Evolutionary conservation across 345 rosid species (phyloP).

Genomic region (Salix dunnii): DNA sequence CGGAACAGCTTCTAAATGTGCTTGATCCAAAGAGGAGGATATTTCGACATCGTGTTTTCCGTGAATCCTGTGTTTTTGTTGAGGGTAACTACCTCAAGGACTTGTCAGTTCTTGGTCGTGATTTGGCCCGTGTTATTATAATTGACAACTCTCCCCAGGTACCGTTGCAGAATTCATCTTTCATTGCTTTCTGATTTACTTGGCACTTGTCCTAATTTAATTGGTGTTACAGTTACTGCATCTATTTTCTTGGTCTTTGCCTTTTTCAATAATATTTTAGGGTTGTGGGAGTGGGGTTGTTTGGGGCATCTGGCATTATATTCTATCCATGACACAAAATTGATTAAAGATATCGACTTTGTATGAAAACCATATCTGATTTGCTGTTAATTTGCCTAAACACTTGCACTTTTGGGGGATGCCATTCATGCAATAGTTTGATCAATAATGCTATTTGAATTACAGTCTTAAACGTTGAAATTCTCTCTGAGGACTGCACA

Average conservation of each 20-base stretch:
- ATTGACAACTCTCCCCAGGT: constrained; percentile 99
- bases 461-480: no score
- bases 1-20: constrained; percentile 91
- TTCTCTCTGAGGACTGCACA: no score
- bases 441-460: neutral
- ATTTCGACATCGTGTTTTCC: constrained; percentile 89
- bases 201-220: neutral
- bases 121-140: constrained; percentile 75
- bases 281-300: neutral
- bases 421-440: neutral
- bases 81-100: constrained; percentile 97
- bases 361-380: neutral
- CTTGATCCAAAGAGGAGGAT: constrained; percentile 96
- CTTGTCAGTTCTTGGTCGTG: constrained; percentile 92
- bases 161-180: constrained; percentile 4
- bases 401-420: neutral
- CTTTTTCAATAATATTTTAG: neutral
- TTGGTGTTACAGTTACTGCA: neutral
- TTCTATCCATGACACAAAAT: neutral
- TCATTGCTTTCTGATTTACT: neutral
- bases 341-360: neutral
- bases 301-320: neutral
- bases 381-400: neutral
- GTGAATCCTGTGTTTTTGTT: constrained; percentile 91
- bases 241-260: neutral